A percentile compares a stretch with the other conserved stretches of the same genome.
Conservation (phyloP, 1,284 basidiomycete species). For the Microstroma glucosiphilum region DNA sequence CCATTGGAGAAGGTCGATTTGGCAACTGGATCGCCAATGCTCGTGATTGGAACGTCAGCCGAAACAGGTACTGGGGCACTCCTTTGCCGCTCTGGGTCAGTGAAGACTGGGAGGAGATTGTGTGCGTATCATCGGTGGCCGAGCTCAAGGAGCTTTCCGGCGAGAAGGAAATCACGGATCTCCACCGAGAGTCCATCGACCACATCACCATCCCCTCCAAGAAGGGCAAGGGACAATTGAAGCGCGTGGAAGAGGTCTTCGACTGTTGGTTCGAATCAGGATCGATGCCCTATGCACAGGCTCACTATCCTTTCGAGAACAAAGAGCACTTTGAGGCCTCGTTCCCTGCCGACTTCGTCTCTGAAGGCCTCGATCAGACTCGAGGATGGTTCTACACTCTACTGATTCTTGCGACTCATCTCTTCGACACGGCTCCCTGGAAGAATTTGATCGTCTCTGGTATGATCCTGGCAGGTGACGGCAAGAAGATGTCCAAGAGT, state of each 20-base stretch:
- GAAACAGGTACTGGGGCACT: constrained; percentile 98
- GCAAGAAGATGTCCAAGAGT: constrained; percentile 99
- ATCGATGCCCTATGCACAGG: constrained; percentile 98
- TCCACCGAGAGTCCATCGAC: constrained; percentile 92
- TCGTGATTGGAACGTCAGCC: constrained; percentile 97
- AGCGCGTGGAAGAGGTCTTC: constrained; percentile 91
- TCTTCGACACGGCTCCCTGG: constrained; percentile 92
- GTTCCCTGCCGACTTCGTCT: constrained; percentile 97
- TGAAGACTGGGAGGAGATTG: constrained; percentile 86
- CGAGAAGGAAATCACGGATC: constrained; percentile 74
- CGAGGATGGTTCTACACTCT: constrained; percentile 99
- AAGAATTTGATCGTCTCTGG: constrained; percentile 96
- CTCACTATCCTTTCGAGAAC: constrained; percentile 97
- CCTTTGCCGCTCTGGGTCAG: constrained; percentile 95
- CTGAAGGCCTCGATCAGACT: constrained; percentile 70
- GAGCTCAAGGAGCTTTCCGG: constrained; percentile 86
- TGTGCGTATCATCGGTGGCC: constrained; percentile 79
- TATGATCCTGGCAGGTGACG: constrained; percentile 92
- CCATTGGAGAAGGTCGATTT: constrained; percentile 85
- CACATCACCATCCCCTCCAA: constrained; percentile 91
- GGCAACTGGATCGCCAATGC: constrained; percentile 97
- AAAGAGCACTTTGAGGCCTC: constrained; percentile 70
- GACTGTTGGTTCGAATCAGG: constrained; percentile 99
- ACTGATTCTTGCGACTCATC: constrained; percentile 86
- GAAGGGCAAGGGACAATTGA: constrained; percentile 78